Base-by-base conservation (phyloP, 2,329 filamentous ascomycete species). In the Ophiostoma ulmi region DNA sequence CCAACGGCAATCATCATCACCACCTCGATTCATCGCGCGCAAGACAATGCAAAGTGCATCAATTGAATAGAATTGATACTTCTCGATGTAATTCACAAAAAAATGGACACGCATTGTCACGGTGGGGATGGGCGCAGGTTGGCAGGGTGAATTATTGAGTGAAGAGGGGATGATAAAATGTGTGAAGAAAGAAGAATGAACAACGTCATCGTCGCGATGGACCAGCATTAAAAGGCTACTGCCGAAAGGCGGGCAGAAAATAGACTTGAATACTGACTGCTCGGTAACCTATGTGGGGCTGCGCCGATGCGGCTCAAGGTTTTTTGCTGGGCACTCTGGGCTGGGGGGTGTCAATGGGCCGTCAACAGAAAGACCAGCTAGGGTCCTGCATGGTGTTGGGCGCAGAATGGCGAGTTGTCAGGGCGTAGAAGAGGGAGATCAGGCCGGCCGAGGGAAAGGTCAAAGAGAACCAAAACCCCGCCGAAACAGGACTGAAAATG, bases 201-300 rank as follows among this genome's bases (percentile, higher is more conserved):
- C 35, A 64, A 68, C 44, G 70, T 67, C 66, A 70, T 69, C 22
- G 52, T 67, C 55, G 31, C 55, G 58, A 64, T 70, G 55, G 67
- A 22, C 58, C 58, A 68, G 20, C 36, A 65, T 64, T 69, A 71
- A 58, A 68, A 63, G 41, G 65, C 65, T 69, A 69, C 70, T 64
- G 64, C 64, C 64, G 55, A 55, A 55, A 52, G 52, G 70, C 64
- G 68, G 64, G 70, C 70, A 69, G 63, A 69, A 61, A 61, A 61
- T 39, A 65, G 63, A 39, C 35, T 65, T 39, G 35, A 39, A 39
- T 20, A 22, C 35, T 39, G 20, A 39, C 22, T 65, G 48, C 41
- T 72, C 67, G 71, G 69, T 48, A 70, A 67, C 68, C 70, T 65
- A 73, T 74, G 73, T 74, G 73, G 72, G 73, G 73, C 73, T 69